A percentile compares a stretch with the other conserved stretches of the same genome.
phyloP scores from a whole-genome alignment of 2,329 filamentous ascomycete species.

The Fusarium aywerte region DNA sequence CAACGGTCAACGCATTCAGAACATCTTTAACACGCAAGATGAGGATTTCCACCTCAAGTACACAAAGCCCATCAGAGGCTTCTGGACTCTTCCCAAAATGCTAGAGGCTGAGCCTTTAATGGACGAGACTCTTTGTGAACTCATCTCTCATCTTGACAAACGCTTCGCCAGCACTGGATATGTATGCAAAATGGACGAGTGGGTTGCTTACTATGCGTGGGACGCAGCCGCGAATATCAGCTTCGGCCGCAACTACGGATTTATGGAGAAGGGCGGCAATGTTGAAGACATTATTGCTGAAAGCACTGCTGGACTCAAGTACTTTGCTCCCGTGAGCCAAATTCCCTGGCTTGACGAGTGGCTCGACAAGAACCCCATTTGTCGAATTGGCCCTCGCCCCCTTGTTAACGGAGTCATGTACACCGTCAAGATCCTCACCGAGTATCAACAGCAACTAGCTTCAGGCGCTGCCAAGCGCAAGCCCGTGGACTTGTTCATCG shows the following conservation, averaged over 20 bases:
- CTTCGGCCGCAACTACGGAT: slow-evolving; percentile 30
- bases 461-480: slow-evolving; percentile 25
- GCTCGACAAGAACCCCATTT: slow-evolving; percentile 40
- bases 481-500: slow-evolving; percentile 36
- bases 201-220: slow-evolving; percentile 39
- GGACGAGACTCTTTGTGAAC: slow-evolving; percentile 32
- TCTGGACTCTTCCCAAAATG: slow-evolving; percentile 38
- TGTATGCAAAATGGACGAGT: slow-evolving; percentile 38
- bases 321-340: slow-evolving; percentile 37
- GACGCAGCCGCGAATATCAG: slow-evolving; percentile 38
- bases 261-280: slow-evolving; percentile 29
- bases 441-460: slow-evolving; percentile 31
- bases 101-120: slow-evolving; percentile 38
- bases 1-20: slow-evolving; percentile 37
- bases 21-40: slow-evolving; percentile 41
- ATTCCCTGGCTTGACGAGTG: slow-evolving; percentile 40
- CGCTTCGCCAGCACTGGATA: slow-evolving; percentile 16
- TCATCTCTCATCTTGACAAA: slow-evolving; percentile 23
- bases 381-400: slow-evolving; percentile 13
- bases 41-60: slow-evolving; percentile 37
- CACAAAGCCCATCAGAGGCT: slow-evolving; percentile 38
- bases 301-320: slow-evolving; percentile 27
- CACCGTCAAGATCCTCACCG: slow-evolving; percentile 35
- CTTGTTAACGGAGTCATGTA: slow-evolving; percentile 24
- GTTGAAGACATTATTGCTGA: slow-evolving; percentile 29